A percentile compares a stretch with the other conserved stretches of the same genome.
Conservation (phyloP, 1,284 basidiomycete species). For the Meripilus lineatus region DNA sequence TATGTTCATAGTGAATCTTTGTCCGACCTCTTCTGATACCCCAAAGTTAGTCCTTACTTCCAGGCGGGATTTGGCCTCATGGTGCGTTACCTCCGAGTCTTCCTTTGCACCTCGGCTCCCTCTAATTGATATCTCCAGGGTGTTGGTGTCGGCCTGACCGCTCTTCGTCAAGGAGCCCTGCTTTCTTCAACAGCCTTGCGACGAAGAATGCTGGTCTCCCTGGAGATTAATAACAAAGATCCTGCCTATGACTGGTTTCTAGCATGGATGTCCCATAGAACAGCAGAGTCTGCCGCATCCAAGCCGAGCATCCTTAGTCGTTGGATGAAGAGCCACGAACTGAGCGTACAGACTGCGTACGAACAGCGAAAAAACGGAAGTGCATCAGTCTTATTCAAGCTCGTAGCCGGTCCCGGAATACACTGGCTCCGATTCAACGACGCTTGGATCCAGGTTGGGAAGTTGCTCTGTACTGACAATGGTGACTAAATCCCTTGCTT, state of each 20-base stretch:
- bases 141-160: slow-evolving; percentile 77
- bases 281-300: slow-evolving; percentile 28
- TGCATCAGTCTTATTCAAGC: slow-evolving; percentile 81
- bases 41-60: slow-evolving; percentile 85
- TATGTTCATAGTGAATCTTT: too few species aligned
- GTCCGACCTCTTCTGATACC: too few species aligned
- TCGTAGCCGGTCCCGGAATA: slow-evolving; percentile 93
- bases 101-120: not conserved
- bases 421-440: slow-evolving; percentile 91
- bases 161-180: slow-evolving; percentile 67
- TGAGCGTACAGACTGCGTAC: slow-evolving; percentile 91
- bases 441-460: slow-evolving; percentile 88
- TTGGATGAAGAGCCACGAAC: slow-evolving; percentile 80
- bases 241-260: slow-evolving; percentile 96
- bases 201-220: slow-evolving; percentile 87
- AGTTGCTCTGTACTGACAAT: slow-evolving; percentile 16
- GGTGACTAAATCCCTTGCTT: not conserved
- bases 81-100: slow-evolving; percentile 45
- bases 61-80: slow-evolving; percentile 95
- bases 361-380: slow-evolving; percentile 89
- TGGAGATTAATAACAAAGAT: slow-evolving; percentile 97
- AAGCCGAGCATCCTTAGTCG: slow-evolving; percentile 24
- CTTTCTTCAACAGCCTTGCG: slow-evolving; percentile 76
- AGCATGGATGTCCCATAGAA: slow-evolving; percentile 86
- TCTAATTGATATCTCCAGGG: slow-evolving; percentile 48